Base-by-base conservation (phyloP, 805 yeast genomes). In the Nakazawaea pomicola region DNA sequence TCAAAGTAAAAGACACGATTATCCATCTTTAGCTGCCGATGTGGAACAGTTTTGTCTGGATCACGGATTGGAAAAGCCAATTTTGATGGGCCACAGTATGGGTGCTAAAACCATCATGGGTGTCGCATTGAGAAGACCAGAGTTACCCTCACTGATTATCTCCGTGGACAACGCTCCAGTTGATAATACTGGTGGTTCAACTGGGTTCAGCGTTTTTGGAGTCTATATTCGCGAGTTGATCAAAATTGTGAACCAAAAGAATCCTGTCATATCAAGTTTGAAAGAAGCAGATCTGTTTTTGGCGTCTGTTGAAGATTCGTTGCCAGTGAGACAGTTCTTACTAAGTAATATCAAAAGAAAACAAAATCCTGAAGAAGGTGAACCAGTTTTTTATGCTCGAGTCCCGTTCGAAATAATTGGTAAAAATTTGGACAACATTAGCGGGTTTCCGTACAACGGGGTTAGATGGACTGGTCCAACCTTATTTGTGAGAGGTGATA, bases 81-180 rank as follows among this genome's bases (percentile, higher is more conserved):
- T 84, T n/a, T 45, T 84, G 15, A 63, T 84, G 14, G 95, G 95
- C 0, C 93, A 84, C 56, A 83, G 91, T 0, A 83, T 86, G 93
- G 99, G 99, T 6, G 99, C 95, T 4, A 90, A 91, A 54, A 74
- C 91, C 0, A 96, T 83, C 5, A 90, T 91, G 97, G 89, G 93
- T 0, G 67, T 84, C 4, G 81, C 87, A 0, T 64, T 93, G 44
- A 67, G 88, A 38, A 67, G 74, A 17, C 91, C 90, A 0, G 72
- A 75, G 1, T 50, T 80, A 9, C 78, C 80, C 5, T 67, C 74
- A 11, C 68, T 79, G 62, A 52, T 89, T 35, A 74, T 90, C 4
- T 66, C 88, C 5, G 95, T 93, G 6, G 99, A 91, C 54, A 91
- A 90, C 57, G 87, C 96, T 0, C 98, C 99, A 0, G 76, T 88